These are phyloP conservation scores for Micractinium sp. DNA, from an alignment of 139 green algal species.

Conservation along the genomic window DNA sequence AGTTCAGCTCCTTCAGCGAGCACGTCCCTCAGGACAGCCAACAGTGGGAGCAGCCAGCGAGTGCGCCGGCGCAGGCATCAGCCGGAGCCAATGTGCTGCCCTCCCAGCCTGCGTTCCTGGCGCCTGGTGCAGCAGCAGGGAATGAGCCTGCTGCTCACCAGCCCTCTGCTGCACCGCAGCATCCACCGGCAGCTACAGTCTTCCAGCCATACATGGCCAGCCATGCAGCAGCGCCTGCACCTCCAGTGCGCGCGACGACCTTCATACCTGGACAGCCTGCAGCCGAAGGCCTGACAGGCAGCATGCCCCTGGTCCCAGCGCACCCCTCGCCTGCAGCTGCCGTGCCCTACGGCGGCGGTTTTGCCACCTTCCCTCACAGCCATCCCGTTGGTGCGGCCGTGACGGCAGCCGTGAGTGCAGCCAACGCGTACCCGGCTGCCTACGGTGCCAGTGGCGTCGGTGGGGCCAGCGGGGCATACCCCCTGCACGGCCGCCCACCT, in stretches of 20 bases:
- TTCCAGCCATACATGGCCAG: neutral
- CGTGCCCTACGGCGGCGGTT: neutral
- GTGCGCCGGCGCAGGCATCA: neutral
- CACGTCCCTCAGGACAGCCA: too few relatives aligned
- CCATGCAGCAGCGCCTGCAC: neutral
- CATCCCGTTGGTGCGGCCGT: neutral
- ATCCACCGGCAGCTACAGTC: neutral
- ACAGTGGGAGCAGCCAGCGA: neutral
- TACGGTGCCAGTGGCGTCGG: too few relatives aligned
- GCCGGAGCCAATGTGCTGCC: neutral
- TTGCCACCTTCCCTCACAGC: neutral
- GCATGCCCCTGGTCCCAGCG: too few relatives aligned
- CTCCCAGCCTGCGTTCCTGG: neutral
- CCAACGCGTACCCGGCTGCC: neutral
- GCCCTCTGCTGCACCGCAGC: neutral
- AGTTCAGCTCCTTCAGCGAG: too few relatives aligned
- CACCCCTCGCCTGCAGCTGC: neutral
- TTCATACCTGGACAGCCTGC: neutral
- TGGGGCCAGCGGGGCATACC: neutral
- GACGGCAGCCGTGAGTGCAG: neutral
- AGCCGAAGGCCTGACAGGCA: too few relatives aligned
- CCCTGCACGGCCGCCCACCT: constrained; percentile 12
- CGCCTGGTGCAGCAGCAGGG: neutral
- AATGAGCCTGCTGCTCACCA: neutral
- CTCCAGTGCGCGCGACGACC: neutral